Base-by-base conservation (phyloP, 2,329 filamentous ascomycete genomes). In the Aureobasidium pullulans region DNA sequence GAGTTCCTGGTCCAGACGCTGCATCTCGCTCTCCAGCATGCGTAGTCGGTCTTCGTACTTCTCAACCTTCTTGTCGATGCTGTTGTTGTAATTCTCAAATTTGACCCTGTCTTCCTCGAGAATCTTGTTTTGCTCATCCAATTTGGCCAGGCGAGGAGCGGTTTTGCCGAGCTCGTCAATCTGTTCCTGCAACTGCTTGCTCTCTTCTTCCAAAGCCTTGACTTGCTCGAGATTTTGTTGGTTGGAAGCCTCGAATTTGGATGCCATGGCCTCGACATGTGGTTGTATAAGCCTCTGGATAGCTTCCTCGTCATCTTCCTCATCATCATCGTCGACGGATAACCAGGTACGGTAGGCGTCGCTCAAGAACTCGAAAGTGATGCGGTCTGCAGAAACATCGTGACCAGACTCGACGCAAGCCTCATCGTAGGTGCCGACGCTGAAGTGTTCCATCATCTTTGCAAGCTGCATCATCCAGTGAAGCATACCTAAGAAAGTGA, bases 381-480 rank as follows among this genome's bases (percentile, higher is more conserved):
- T 96, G 62, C 91, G 87, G 71, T 99, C 92, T 4, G 89, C 89
- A 10, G 81, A 86, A 31, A 97, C 86, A 72, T 99, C 94, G 47
- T 94, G 84, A 1, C 93, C 94, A 32, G 85, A 87, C 67, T 96
- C 93, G 43, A 88, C 81, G 70, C 91, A 96, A 1, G 91, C 92
- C 56, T 96, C 88, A 65, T 96, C 91, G 71, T 96, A 99, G 48
- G 85, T 84, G 61, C 91, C 87, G 58, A 78, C 73, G 1, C 84
- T 79, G 69, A 92, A 97, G 23, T 88, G 83, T 63, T 97, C 92
- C 69, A 97, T 84, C 87, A 97, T 96, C 66, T 93, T 87, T 4
- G 90, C 90, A 54, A 99, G 79, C 73, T 97, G 92, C 93, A 99
- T 96, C 85, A 99, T 93, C 94, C 94, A 99, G 75, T 99, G 92